Base-by-base conservation (phyloP, 1,284 basidiomycete species). In the Cryptococcus hybrid region DNA sequence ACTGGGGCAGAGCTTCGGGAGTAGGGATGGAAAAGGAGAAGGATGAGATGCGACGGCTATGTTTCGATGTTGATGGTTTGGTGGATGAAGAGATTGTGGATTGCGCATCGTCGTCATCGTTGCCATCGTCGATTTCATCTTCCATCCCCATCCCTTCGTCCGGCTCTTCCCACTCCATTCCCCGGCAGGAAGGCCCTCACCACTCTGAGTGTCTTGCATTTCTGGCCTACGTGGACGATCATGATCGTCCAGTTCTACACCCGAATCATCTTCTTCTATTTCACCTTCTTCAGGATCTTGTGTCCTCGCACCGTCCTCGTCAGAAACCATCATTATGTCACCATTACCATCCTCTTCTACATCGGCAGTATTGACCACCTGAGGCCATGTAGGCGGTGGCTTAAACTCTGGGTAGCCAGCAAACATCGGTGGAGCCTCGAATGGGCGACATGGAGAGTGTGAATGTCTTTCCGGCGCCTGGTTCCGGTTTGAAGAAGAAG, bases 91-190 rank as follows among this genome's bases (percentile, higher is more conserved):
- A 39, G 12, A 11, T 47, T 15, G 46, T 12, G 5, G 38, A 50
- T n/a, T 54, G 47, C 24, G 44, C 58, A 11, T 51, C 51, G 15
- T 43, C 55, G 35, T 51, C 58, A 8, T n/a, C n/a, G n/a, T n/a
- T n/a, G n/a, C n/a, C n/a, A n/a, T 62, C 69, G 24, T 69, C 65
- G 9, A 64, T 66, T 18, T 61, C 63, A 58, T 73, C 70, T n/a
- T 75, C 75, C 74, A 77, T 74, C 0, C 74, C 75, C 70, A 76
- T 76, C 1, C 73, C 74, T 57, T 76, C 74, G 51, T 76, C 74
- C 9, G 68, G 71, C 55, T 75, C 75, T 46, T 70, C 67, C 72
- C 74, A 74, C n/a, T 68, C 71, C 58, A 64, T 57, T 40, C 45
- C 48, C 37, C 47, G 48, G 13, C 55, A 40, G 24, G 30, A 13